Conservation (phyloP, 257 asterid species). For the Solanum chilense region DNA sequence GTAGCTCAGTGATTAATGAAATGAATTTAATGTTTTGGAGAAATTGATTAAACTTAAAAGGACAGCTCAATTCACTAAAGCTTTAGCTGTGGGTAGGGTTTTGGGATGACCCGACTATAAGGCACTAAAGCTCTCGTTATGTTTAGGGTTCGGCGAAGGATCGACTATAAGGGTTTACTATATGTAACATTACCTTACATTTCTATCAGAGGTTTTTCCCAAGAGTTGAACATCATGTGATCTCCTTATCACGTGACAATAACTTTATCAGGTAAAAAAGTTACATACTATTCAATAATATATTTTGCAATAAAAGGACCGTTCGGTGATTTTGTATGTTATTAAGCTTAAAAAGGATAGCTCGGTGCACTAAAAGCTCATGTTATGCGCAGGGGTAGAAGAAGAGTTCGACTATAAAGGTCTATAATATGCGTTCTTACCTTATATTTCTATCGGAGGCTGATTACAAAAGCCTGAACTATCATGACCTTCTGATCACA, state of each 20-base stretch:
- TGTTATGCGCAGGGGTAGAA: background rate
- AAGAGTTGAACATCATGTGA: fast-evolving
- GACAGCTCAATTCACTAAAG: fast-evolving
- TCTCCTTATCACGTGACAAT: background rate
- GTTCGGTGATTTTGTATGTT: background rate
- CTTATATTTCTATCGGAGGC: too few relatives aligned
- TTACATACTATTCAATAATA: background rate
- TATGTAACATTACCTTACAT: background rate
- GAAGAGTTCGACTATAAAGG: background rate
- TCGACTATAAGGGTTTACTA: background rate
- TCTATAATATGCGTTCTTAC: fast-evolving
- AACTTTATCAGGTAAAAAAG: background rate
- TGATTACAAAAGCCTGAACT: background rate
- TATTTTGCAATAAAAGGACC: background rate
- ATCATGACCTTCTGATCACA: background rate
- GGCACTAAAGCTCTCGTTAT: background rate
- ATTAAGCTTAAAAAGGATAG: background rate
- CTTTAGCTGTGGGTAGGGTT: too few relatives aligned
- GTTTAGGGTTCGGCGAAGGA: background rate
- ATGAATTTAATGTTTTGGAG: background rate
- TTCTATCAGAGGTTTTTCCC: background rate
- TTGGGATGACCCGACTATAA: too few relatives aligned
- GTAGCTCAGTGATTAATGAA: background rate
- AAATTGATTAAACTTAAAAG: background rate
- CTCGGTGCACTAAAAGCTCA: background rate